Conservation (phyloP, 208 protist species). For the Trichomonas vaginalis region DNA sequence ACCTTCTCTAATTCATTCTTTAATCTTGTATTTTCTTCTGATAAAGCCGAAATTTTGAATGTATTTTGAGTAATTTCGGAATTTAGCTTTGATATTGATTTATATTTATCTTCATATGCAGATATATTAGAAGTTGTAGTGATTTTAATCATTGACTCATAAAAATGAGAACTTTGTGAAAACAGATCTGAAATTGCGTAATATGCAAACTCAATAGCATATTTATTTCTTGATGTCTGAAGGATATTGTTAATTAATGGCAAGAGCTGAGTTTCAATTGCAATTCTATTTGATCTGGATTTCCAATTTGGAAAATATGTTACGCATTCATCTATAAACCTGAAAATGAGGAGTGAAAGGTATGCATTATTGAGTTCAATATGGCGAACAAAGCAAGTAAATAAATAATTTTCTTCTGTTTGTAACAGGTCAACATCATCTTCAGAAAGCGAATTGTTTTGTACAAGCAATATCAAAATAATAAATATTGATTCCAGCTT, state of each 20-base stretch:
- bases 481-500: not conserved
- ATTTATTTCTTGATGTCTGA: not conserved
- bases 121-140: not conserved
- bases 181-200: not conserved
- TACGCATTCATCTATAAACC: not conserved
- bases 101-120: not conserved
- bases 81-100: not conserved
- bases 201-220: not conserved
- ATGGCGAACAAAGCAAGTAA: not conserved
- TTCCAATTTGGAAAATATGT: not conserved
- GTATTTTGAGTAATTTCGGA: not conserved
- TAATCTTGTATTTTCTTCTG: not conserved
- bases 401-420: not conserved
- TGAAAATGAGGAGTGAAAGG: not conserved
- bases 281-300: not conserved
- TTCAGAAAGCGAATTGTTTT: not conserved
- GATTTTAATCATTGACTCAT: not conserved
- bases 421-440: not conserved
- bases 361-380: constrained; percentile 1
- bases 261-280: not conserved
- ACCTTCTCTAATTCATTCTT: not conserved
- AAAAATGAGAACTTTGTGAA: not conserved
- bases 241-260: not conserved
- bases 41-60: not conserved
- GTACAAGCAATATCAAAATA: not conserved